phyloP scores from a whole-genome alignment of 2,329 filamentous ascomycete species.

The Cercospora zeae-maydis region DNA sequence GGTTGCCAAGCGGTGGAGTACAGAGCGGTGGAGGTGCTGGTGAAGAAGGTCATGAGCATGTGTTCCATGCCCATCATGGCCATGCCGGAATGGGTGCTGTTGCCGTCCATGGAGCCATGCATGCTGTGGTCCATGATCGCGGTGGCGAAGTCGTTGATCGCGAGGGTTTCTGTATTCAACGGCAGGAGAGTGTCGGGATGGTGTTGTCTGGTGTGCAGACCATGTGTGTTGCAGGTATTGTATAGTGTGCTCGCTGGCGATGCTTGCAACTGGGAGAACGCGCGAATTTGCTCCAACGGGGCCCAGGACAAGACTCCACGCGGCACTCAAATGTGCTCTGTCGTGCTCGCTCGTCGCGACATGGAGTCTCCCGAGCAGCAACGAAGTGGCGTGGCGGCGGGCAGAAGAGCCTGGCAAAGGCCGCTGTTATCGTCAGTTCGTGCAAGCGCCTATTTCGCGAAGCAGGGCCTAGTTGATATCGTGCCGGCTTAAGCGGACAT shows the following conservation, averaged over 20 bases:
- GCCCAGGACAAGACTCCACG: too few species aligned
- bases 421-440: too few species aligned
- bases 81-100: conserved; percentile 17
- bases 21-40: conserved; percentile 57
- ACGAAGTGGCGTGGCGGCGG: conserved; percentile 1
- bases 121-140: conserved; percentile 8
- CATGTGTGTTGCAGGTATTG: background rate
- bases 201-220: background rate
- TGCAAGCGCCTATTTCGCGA: too few species aligned
- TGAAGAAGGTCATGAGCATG: conserved; percentile 63
- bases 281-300: conserved; percentile 11
- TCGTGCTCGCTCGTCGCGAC: conserved; percentile 3
- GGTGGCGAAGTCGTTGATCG: background rate
- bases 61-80: conserved; percentile 36
- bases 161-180: background rate
- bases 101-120: conserved; percentile 12
- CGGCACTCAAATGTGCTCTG: conserved; percentile 15
- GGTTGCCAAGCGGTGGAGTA: conserved; percentile 72
- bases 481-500: too few species aligned
- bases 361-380: background rate
- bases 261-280: background rate
- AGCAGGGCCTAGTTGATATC: too few species aligned
- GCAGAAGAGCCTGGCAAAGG: background rate
- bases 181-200: background rate
- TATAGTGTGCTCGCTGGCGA: background rate